Base-by-base conservation (phyloP, 805 yeast genomes). In the Saturnispora sekii region DNA sequence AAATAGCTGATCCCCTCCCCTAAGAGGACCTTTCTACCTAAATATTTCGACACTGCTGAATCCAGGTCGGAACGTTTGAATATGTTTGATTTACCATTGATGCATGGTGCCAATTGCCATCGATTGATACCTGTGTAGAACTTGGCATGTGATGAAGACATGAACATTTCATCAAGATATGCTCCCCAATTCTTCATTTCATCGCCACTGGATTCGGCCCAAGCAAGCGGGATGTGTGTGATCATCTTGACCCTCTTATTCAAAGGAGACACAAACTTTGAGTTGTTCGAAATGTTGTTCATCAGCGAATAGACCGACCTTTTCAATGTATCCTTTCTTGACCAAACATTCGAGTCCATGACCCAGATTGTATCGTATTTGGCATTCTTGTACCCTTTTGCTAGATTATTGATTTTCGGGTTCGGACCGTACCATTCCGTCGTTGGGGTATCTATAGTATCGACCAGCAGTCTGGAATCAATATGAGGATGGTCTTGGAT, bases 331-430 rank as follows among this genome's bases (percentile, higher is more conserved):
- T 80, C 76, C 1, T 81, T 76, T 31, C 77, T 63, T 1, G 81
- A 83, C 84, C 87, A 83, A 5, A 84, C 93, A 55, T 87, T 87
- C 26, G 89, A 79, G 62, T 87, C 96, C 65, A 84, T 70, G 12
- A 85, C 77, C 96, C 96, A 87, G 10, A 88, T 52, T 15, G 83
- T 72, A 56, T 87, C 95, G 60, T 75, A 67, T 52, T 75, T 73
- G 7, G 95, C 90, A 2, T 61, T 61, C 34, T 66, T 60, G 56
- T 81, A 85, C 5, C 95, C 96, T 59, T 84, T 84, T n/a, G 87
- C 79, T 38, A 87, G 65, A 61, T 87, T 87, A 62, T 86, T 85
- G 45, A 87, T 84, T 62, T 87, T 87, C 6, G 96, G 96, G 55
- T 87, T 87, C 5, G 94, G 93, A 2, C 95, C 95, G 54, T 67